phyloP scores from a whole-genome alignment of 306 rosid genomes.

The Sicyos baderoa region DNA sequence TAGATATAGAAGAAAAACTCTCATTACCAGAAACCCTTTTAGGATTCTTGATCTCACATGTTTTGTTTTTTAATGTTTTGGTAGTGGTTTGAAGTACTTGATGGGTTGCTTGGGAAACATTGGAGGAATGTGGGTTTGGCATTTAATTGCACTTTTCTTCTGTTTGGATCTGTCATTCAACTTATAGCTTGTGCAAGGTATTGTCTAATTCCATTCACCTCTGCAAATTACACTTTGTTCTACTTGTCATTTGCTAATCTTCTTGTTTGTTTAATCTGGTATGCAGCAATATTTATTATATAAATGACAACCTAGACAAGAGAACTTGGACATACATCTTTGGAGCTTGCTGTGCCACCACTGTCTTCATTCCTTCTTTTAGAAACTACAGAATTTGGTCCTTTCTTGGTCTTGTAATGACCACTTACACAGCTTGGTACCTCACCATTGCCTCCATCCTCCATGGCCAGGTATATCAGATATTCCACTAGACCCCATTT shows the following conservation, averaged over 20 bases:
- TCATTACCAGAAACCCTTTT: background rate
- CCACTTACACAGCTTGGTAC: constrained; percentile 99
- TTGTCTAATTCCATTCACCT: constrained; percentile 13
- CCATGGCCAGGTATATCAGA: constrained; percentile 72
- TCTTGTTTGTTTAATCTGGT: background rate
- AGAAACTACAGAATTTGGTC: constrained; percentile 98
- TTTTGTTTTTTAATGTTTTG: background rate
- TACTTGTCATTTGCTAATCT: background rate
- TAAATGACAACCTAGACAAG: constrained; percentile 93
- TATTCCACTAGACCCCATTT: background rate
- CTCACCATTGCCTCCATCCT: constrained; percentile 74
- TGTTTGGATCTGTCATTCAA: constrained; percentile 98
- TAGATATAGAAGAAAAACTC: too few relatives aligned
- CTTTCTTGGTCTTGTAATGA: constrained; percentile 86
- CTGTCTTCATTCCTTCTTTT: constrained; percentile 93
- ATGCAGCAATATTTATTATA: constrained; percentile 89
- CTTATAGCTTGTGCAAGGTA: constrained; percentile 99
- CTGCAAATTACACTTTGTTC: background rate
- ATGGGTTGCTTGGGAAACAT: constrained; percentile 88
- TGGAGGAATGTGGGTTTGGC: constrained; percentile 99
- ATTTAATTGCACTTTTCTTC: constrained; percentile 93
- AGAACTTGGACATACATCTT: constrained; percentile 98
- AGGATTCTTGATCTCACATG: constrained; percentile 24
- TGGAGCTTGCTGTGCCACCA: constrained; percentile 99
- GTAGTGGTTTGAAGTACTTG: constrained; percentile 98